These are phyloP conservation scores for Boletus coccyginus DNA, from an alignment of 768 basidiomycete genomes.

Conservation along the genomic window DNA sequence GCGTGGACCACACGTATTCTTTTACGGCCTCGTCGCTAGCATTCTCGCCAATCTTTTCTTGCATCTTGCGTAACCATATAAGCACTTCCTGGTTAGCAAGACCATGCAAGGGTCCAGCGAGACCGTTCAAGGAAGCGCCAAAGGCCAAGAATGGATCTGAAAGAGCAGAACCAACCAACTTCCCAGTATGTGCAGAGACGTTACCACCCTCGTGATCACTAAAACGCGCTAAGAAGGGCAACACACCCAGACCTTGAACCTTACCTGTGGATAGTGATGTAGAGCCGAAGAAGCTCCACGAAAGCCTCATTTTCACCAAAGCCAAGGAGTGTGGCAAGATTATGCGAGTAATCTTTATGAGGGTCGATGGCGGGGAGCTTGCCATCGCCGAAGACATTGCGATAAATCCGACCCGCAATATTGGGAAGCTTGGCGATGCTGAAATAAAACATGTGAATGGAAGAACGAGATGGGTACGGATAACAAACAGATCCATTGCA, in stretches of 20 bases:
- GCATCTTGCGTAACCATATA: slow-evolving; percentile 93
- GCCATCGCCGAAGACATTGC: slow-evolving; percentile 83
- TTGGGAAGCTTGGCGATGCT: slow-evolving; percentile 96
- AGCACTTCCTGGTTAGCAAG: slow-evolving; percentile 98
- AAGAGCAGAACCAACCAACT: slow-evolving; percentile 91
- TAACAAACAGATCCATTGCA: slow-evolving; percentile 74
- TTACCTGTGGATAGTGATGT: slow-evolving; percentile 94
- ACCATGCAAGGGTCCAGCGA: slow-evolving; percentile 96
- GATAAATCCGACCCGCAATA: slow-evolving; percentile 91
- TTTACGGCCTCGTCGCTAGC: slow-evolving; percentile 85
- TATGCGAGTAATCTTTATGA: slow-evolving; percentile 84
- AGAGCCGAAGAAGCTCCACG: slow-evolving; percentile 92
- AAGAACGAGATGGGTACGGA: not conserved
- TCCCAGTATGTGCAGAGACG: slow-evolving; percentile 93
- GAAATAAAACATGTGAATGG: slow-evolving; percentile 4
- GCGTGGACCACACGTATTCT: slow-evolving; percentile 92
- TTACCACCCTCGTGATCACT: slow-evolving; percentile 99
- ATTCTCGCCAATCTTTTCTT: slow-evolving; percentile 79
- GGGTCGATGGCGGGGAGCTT: slow-evolving; percentile 85
- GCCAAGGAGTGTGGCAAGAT: slow-evolving; percentile 87
- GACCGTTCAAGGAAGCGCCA: slow-evolving; percentile 89
- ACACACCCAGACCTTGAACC: not conserved
- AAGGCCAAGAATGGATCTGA: slow-evolving; percentile 98
- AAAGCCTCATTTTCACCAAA: slow-evolving; percentile 86
- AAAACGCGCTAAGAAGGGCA: not conserved